Conservation (phyloP, 2,329 filamentous ascomycete species). For the Parastagonospora avenae region DNA sequence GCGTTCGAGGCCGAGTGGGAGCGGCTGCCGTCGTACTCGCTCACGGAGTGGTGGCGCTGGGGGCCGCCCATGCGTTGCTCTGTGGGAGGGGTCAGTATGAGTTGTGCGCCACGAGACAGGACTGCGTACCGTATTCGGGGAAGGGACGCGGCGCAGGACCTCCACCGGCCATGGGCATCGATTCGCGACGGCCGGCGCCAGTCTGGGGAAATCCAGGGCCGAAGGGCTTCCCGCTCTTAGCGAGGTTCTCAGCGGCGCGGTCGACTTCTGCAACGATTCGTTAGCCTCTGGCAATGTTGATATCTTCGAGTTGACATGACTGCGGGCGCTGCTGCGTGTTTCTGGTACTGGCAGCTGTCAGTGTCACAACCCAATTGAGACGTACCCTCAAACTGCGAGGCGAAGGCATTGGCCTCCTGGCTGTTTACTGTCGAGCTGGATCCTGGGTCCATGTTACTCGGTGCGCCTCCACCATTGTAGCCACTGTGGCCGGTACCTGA, state of each 20-base stretch:
- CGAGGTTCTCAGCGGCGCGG: slow-evolving; percentile 89
- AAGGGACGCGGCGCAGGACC: slow-evolving; percentile 58
- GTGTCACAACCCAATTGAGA: slow-evolving; percentile 30
- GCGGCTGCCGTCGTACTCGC: slow-evolving; percentile 80
- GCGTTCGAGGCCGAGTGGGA: slow-evolving; percentile 77
- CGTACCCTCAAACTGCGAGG: slow-evolving; percentile 88
- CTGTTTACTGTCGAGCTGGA: slow-evolving; percentile 70
- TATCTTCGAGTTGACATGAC: background rate
- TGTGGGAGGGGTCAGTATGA: slow-evolving; percentile 19
- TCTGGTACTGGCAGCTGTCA: background rate
- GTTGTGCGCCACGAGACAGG: background rate
- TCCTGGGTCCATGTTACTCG: slow-evolving; percentile 58
- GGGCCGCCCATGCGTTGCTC: slow-evolving; percentile 72
- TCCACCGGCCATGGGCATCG: slow-evolving; percentile 66
- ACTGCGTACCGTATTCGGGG: slow-evolving; percentile 62
- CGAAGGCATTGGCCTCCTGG: slow-evolving; percentile 79
- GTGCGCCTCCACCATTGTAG: slow-evolving; percentile 14
- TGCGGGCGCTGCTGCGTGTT: background rate
- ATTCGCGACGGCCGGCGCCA: slow-evolving; percentile 76
- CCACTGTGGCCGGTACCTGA: slow-evolving; percentile 61
- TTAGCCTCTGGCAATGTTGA: slow-evolving; percentile 11
- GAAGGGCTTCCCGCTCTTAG: slow-evolving; percentile 96
- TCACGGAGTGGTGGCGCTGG: slow-evolving; percentile 80
- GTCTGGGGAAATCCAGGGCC: slow-evolving; percentile 42
- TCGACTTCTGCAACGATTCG: slow-evolving; percentile 75